These are phyloP conservation scores for Termitomyces sp. DNA, from an alignment of 768 basidiomycete genomes.

Conservation along the genomic window DNA sequence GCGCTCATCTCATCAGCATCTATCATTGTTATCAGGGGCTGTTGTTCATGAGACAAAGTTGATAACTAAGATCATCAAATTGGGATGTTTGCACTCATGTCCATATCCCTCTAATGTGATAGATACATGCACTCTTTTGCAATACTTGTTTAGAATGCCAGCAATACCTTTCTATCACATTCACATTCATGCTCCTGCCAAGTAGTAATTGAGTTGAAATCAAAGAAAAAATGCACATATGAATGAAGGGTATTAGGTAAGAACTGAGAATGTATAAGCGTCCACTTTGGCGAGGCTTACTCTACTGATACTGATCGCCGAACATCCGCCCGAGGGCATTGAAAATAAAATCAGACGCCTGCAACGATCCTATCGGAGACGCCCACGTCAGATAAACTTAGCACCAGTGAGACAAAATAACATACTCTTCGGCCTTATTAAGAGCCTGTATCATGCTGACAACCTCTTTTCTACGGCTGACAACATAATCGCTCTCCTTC, in stretches of 20 bases:
- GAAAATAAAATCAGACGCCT: slow-evolving; percentile 36
- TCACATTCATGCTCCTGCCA: not conserved
- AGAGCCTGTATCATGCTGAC: slow-evolving; percentile 89
- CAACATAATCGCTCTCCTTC: slow-evolving; percentile 91
- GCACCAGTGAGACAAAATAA: slow-evolving; percentile 17
- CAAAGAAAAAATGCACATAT: slow-evolving; percentile 16
- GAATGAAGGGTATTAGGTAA: slow-evolving; percentile 26
- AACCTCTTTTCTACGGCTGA: slow-evolving; percentile 90
- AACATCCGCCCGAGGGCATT: not conserved
- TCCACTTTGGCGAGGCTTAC: slow-evolving; percentile 24
- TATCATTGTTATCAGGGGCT: slow-evolving; percentile 8
- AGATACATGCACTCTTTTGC: not conserved
- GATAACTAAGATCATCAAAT: not conserved
- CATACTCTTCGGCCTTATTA: slow-evolving; percentile 94
- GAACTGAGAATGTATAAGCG: slow-evolving; percentile 8
- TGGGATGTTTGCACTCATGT: not conserved
- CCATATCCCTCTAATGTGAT: not conserved
- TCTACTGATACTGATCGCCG: slow-evolving; percentile 5
- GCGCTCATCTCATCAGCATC: slow-evolving; percentile 8
- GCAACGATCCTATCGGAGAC: slow-evolving; percentile 48
- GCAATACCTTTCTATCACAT: not conserved
- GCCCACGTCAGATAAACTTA: slow-evolving; percentile 1
- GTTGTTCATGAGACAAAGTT: not conserved
- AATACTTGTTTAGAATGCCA: not conserved
- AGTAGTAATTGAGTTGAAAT: slow-evolving; percentile 3